Evolutionary conservation across 768 basidiomycete genomes (phyloP).

Genomic region (Termitomyces sp.): DNA sequence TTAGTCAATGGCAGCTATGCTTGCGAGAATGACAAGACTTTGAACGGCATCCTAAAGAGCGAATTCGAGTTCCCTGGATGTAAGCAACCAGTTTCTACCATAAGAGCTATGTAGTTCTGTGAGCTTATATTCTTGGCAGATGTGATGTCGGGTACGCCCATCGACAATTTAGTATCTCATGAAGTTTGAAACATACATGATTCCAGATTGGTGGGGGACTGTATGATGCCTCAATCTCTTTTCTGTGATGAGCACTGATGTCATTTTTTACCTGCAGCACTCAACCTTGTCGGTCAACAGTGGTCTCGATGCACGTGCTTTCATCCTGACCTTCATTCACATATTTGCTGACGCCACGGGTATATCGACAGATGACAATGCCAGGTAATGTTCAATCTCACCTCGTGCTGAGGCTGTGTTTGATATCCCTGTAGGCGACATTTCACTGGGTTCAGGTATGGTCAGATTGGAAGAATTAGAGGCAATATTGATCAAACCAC

Average conservation of each 20-base stretch:
- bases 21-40: slow-evolving; percentile 56
- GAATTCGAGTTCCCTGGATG: slow-evolving; percentile 69
- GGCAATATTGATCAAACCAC: not conserved
- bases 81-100: slow-evolving; percentile 22
- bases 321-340: not conserved
- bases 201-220: slow-evolving; percentile 63
- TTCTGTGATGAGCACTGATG: not conserved
- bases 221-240: slow-evolving; percentile 16
- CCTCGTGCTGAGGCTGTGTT: not conserved
- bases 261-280: slow-evolving; percentile 23
- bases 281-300: slow-evolving; percentile 52
- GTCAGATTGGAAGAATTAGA: not conserved
- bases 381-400: slow-evolving; percentile 35
- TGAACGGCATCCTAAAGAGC: slow-evolving; percentile 61
- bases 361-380: slow-evolving; percentile 62
- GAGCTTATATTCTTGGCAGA: slow-evolving; percentile 21
- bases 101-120: too few relatives aligned
- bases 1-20: slow-evolving; percentile 55
- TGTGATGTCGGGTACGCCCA: slow-evolving; percentile 38
- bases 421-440: slow-evolving; percentile 31
- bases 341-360: not conserved
- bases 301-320: slow-evolving; percentile 54
- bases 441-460: slow-evolving; percentile 42
- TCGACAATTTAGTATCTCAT: not conserved
- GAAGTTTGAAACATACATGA: not conserved